Evolutionary conservation across 202 grass and related monocot genomes (phyloP).

Genomic region (Carex arenaria): DNA sequence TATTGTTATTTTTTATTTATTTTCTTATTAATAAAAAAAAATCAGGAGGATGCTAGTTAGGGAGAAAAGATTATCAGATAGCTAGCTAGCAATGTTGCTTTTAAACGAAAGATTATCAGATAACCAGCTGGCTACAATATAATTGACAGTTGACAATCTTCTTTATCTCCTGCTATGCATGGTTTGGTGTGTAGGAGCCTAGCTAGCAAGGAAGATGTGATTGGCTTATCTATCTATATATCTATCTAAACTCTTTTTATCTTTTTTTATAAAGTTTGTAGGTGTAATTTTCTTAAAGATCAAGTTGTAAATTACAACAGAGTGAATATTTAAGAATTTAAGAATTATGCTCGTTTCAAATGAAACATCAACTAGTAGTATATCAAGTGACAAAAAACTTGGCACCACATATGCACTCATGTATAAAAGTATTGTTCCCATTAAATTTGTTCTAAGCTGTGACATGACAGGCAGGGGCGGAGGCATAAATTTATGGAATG

Average conservation of each 20-base stretch:
- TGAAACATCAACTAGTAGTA: background rate
- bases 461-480: background rate
- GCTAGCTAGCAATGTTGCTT: background rate
- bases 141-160: constrained; percentile 8
- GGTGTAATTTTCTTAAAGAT: background rate
- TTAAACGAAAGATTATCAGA: background rate
- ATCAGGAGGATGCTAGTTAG: too few relatives aligned
- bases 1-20: too few relatives aligned
- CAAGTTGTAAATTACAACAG: background rate
- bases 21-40: too few relatives aligned
- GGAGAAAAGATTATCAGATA: background rate
- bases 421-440: background rate
- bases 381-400: background rate
- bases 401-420: background rate
- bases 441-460: background rate
- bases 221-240: background rate
- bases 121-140: background rate
- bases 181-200: background rate
- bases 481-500: too few relatives aligned
- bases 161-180: background rate
- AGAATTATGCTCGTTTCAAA: background rate
- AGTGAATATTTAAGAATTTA: background rate
- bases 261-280: background rate
- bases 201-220: background rate
- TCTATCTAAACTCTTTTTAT: background rate